These are phyloP conservation scores for Hondaea fermentalgiana DNA, from an alignment of 108 stramenopile species.

Conservation along the genomic window DNA sequence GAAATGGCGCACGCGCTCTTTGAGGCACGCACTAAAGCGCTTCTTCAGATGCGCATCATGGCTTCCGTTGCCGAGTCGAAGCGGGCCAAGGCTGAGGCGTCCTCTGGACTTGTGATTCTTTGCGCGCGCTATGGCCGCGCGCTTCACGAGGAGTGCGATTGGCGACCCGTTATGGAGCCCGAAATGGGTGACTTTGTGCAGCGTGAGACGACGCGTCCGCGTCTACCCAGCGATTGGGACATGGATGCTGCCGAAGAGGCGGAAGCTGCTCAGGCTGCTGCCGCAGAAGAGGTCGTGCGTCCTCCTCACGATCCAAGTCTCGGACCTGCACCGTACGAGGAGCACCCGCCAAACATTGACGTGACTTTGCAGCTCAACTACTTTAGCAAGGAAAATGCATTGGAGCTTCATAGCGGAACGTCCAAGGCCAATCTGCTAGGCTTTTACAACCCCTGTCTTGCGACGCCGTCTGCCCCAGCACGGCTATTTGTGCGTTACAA, in stretches of 20 bases:
- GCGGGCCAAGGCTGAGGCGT: not conserved
- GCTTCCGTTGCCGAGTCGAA: not conserved
- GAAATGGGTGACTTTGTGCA: not conserved
- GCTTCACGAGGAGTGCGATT: not conserved
- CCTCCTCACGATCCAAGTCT: not conserved
- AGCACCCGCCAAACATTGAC: not conserved
- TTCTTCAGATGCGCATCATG: not conserved
- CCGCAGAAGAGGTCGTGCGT: not conserved
- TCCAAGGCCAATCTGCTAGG: not conserved
- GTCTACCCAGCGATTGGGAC: constrained; percentile 3
- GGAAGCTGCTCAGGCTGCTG: not conserved
- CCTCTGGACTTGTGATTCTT: not conserved
- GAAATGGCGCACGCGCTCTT: not conserved
- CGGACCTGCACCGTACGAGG: not conserved
- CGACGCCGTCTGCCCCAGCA: not conserved
- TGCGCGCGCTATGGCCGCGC: not conserved
- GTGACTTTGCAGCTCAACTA: not conserved
- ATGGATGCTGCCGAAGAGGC: not conserved
- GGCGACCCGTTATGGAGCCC: not conserved
- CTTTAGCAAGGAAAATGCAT: not conserved
- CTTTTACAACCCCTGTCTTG: constrained; percentile 5
- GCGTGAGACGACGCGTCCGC: not conserved
- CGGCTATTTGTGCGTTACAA: constrained; percentile 5
- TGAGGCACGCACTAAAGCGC: not conserved
- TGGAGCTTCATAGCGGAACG: not conserved